phyloP scores from a whole-genome alignment of 768 basidiomycete species.

The Sarcomyxa edulis region DNA sequence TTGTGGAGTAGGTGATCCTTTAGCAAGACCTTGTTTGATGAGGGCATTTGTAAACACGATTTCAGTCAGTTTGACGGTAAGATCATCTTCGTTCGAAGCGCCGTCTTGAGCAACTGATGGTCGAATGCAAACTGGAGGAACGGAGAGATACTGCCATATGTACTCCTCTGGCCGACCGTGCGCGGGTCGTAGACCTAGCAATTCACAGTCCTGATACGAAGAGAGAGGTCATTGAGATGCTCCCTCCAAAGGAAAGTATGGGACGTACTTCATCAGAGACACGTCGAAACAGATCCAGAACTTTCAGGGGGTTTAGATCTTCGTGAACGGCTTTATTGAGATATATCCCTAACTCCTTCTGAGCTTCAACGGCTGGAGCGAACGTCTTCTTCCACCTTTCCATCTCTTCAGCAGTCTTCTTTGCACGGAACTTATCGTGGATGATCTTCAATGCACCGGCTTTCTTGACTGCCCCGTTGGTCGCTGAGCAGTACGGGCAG shows the following conservation, averaged over 20 bases:
- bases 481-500: slow-evolving; percentile 90
- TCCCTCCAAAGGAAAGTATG: background rate
- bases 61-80: slow-evolving; percentile 95
- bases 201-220: slow-evolving; percentile 76
- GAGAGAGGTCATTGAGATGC: background rate
- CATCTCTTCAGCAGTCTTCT: slow-evolving; percentile 86
- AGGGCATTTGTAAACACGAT: slow-evolving; percentile 93
- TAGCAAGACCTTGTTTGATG: slow-evolving; percentile 84
- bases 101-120: slow-evolving; percentile 98
- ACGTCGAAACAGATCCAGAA: slow-evolving; percentile 84
- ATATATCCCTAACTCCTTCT: slow-evolving; percentile 82
- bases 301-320: slow-evolving; percentile 92
- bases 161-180: slow-evolving; percentile 95
- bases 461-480: slow-evolving; percentile 96
- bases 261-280: slow-evolving; percentile 81
- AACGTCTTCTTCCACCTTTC: slow-evolving; percentile 86
- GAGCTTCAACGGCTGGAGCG: slow-evolving; percentile 72
- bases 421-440: slow-evolving; percentile 95
- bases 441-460: slow-evolving; percentile 92
- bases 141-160: slow-evolving; percentile 98
- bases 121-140: slow-evolving; percentile 95
- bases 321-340: slow-evolving; percentile 86
- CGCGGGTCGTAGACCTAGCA: slow-evolving; percentile 84
- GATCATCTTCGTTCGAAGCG: slow-evolving; percentile 96
- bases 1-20: slow-evolving; percentile 82